These are phyloP conservation scores for Marchantia paleacea DNA, from an alignment of 225 moss, liverwort and hornwort genomes.

Conservation along the genomic window DNA sequence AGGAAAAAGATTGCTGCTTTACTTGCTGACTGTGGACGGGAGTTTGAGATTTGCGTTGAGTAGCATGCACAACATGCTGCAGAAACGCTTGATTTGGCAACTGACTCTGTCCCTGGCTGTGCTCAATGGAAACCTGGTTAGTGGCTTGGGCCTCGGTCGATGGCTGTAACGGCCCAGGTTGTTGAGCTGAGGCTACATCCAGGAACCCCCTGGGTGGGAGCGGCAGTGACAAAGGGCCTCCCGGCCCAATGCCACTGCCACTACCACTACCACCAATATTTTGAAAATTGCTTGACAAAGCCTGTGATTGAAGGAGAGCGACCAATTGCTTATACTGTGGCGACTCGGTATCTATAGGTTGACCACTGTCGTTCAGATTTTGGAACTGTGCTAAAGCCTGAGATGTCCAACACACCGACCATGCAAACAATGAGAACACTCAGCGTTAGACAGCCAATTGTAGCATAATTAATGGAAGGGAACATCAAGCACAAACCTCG, in stretches of 20 bases:
- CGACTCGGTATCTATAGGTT: conserved; percentile 47
- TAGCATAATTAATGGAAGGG: too few species aligned
- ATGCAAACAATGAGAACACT: not conserved
- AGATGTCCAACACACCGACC: conserved; percentile 1
- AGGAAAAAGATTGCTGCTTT: conserved; percentile 37
- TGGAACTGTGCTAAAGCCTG: conserved; percentile 67
- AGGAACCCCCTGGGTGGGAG: conserved; percentile 61
- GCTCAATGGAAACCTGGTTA: conserved; percentile 47
- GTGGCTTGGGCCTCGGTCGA: conserved; percentile 44
- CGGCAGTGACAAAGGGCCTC: conserved; percentile 55
- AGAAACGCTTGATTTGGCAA: conserved; percentile 59
- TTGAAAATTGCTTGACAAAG: conserved; percentile 46
- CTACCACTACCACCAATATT: conserved; percentile 59
- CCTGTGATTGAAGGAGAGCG: conserved; percentile 59
- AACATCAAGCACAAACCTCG: too few species aligned
- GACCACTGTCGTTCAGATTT: conserved; percentile 56
- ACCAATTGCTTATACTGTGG: conserved; percentile 68
- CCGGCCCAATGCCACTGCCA: conserved; percentile 56
- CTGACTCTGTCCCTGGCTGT: conserved; percentile 48
- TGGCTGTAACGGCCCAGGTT: conserved; percentile 28
- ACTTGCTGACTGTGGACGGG: conserved; percentile 54
- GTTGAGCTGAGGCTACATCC: conserved; percentile 49
- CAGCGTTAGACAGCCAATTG: too few species aligned
- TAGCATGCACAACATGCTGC: conserved; percentile 65
- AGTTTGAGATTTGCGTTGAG: conserved; percentile 65